phyloP scores from a whole-genome alignment of 2,329 filamentous ascomycete species.

The Coniochaeta hoffmannii region DNA sequence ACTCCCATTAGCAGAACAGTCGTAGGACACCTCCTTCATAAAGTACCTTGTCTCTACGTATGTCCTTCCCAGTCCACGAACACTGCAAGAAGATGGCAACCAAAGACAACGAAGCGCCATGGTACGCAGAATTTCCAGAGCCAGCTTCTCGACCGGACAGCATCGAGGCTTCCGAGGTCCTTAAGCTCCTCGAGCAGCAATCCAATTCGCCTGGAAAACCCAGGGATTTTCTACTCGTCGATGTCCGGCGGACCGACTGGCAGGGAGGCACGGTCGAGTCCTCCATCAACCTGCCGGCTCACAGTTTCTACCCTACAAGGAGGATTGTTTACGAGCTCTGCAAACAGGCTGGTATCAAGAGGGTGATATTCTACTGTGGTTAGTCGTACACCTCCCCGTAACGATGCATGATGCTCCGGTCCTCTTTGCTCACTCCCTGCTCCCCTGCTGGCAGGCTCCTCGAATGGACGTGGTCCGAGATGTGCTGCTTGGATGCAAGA shows the following conservation, averaged over 20 bases:
- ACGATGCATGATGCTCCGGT: not conserved
- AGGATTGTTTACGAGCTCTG: constrained; percentile 40
- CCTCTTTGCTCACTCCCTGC: not conserved
- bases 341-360: constrained; percentile 38
- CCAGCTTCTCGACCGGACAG: constrained; percentile 28
- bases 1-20: not conserved
- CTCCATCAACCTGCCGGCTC: constrained; percentile 51
- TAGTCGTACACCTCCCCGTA: constrained; percentile 12
- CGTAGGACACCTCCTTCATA: not conserved
- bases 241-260: constrained; percentile 46
- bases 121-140: constrained; percentile 35
- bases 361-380: constrained; percentile 51
- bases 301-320: constrained; percentile 44
- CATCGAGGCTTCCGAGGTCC: constrained; percentile 31
- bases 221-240: constrained; percentile 38
- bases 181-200: constrained; percentile 30
- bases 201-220: constrained; percentile 20
- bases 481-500: constrained; percentile 51
- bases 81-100: constrained; percentile 16
- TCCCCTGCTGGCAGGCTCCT: constrained; percentile 33
- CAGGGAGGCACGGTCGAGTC: constrained; percentile 52
- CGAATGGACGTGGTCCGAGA: constrained; percentile 40
- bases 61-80: constrained; percentile 11
- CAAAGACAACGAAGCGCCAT: constrained; percentile 17
- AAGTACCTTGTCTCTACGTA: not conserved